Evolutionary conservation across 2,329 filamentous ascomycete genomes (phyloP).

Genomic region (Paramyrothecium sp.): DNA sequence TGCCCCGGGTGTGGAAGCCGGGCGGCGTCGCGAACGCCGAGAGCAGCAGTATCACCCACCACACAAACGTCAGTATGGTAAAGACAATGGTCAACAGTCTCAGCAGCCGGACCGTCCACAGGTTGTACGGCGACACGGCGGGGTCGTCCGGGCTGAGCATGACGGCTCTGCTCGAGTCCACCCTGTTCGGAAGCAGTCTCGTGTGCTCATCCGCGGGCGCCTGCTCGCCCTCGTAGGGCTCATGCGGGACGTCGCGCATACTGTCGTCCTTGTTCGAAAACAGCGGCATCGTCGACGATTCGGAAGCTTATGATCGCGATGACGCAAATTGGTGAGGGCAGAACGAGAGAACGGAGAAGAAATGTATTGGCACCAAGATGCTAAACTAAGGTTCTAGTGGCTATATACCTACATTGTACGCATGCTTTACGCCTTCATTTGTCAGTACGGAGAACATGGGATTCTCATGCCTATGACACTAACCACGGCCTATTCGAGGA

Average conservation of each 20-base stretch:
- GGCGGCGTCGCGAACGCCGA: constrained; percentile 90
- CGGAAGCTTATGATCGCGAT: too few relatives aligned
- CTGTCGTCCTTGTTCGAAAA: constrained; percentile 25
- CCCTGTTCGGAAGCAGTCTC: constrained; percentile 67
- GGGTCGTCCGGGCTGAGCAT: constrained; percentile 41
- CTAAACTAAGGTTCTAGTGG: too few relatives aligned
- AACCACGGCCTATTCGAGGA: background rate
- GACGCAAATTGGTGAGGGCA: too few relatives aligned
- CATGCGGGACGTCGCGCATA: constrained; percentile 7
- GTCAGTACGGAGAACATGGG: too few relatives aligned
- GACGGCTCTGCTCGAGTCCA: constrained; percentile 43
- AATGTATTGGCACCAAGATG: too few relatives aligned
- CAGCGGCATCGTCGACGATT: constrained; percentile 26
- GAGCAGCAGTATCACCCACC: constrained; percentile 90
- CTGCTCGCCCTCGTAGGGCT: constrained; percentile 20
- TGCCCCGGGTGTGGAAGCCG: constrained; percentile 79
- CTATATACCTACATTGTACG: too few relatives aligned
- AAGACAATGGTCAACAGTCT: constrained; percentile 78
- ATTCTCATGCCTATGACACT: too few relatives aligned
- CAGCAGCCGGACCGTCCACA: constrained; percentile 83
- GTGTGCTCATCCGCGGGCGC: constrained; percentile 50
- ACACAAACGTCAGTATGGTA: constrained; percentile 73
- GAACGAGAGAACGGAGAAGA: too few relatives aligned
- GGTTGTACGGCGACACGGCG: constrained; percentile 84
- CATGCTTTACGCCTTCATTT: too few relatives aligned